phyloP scores from a whole-genome alignment of 495 filamentous ascomycete species.

The Annulohypoxylon moriforme region DNA sequence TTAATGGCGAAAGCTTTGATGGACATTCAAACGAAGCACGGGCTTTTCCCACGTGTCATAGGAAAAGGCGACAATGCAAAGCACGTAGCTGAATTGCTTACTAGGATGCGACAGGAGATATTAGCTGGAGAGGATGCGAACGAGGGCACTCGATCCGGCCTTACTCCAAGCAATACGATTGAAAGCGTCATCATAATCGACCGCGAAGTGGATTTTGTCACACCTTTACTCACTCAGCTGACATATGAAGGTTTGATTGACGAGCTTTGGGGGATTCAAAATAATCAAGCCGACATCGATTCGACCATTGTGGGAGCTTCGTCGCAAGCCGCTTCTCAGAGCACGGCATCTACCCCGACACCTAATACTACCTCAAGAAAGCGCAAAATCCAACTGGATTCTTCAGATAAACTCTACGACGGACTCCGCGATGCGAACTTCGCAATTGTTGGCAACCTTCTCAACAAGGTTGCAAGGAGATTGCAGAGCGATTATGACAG shows the following conservation, averaged over 20 bases:
- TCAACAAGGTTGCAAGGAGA: constrained; percentile 92
- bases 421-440: constrained; percentile 94
- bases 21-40: constrained; percentile 90
- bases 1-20: constrained; percentile 92
- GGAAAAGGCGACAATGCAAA: constrained; percentile 97
- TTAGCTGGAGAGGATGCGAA: constrained; percentile 79
- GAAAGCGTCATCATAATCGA: constrained; percentile 96
- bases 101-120: constrained; percentile 91
- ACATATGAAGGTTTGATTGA: constrained; percentile 98
- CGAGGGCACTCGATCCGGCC: constrained; percentile 70
- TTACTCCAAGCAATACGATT: constrained; percentile 86
- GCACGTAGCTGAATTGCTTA: constrained; percentile 85
- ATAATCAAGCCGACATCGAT: constrained; percentile 93
- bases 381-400: constrained; percentile 89
- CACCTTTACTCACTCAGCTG: constrained; percentile 89
- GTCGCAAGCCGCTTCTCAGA: constrained; percentile 65
- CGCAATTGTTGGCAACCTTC: constrained; percentile 85
- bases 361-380: constrained; percentile 66
- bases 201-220: constrained; percentile 92
- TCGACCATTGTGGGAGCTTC: constrained; percentile 85
- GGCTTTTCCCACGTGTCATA: constrained; percentile 93
- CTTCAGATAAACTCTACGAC: constrained; percentile 87
- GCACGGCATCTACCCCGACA: constrained; percentile 57
- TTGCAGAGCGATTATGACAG: constrained; percentile 89
- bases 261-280: constrained; percentile 88